Base-by-base conservation (phyloP, 148 eudicot genomes). In the Hydrangea macrophylla region DNA sequence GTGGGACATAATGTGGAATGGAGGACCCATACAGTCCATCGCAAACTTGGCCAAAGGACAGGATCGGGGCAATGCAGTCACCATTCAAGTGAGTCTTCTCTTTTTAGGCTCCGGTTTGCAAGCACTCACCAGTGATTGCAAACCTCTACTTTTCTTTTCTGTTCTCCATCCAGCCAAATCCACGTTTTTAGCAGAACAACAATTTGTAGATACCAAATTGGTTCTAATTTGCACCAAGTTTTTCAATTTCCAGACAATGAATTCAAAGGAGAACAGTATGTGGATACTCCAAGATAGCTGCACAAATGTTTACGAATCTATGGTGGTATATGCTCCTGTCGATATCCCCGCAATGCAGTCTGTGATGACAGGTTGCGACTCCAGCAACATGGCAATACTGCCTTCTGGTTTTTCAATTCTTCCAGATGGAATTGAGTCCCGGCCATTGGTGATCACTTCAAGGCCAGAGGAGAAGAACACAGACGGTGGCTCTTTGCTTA, bases 391-490 rank as follows among this genome's bases (percentile, higher is more conserved):
- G 0, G 86, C 91, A 0, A 42, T 88, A 51, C 66, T 90, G 54
- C 90, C 99, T 27, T 90, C 97, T 0, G 99, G 99, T 13, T 94
- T 94, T 69, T 88, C 96, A 1, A 90, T 94, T 63, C 87, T 88
- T 7, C 91, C 96, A 0, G 99, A 94, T 35, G 97, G 97, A 13
- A 31, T 81, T 6, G 99, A 94, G 64, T 85, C 92, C 5, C 82
- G 97, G 82, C 86, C 97, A n/a, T 72, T 77, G 11, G 97, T 94
- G 27, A 83, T 93, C 60, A 83, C 83, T 30, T 85, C 96, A 0
- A 78, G 72, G 62, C 79, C 83, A 51, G 95, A 87, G 40, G 92
- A 90, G 50, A 83, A 81, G 70, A 79, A 81, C 76, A 30, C 85
- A 5, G 98, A 93, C 69, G 95, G 92, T n/a, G 96, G 90, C 24